Evolutionary conservation across 495 filamentous ascomycete species (phyloP).

Genomic region (Alectoria sarmentosa): DNA sequence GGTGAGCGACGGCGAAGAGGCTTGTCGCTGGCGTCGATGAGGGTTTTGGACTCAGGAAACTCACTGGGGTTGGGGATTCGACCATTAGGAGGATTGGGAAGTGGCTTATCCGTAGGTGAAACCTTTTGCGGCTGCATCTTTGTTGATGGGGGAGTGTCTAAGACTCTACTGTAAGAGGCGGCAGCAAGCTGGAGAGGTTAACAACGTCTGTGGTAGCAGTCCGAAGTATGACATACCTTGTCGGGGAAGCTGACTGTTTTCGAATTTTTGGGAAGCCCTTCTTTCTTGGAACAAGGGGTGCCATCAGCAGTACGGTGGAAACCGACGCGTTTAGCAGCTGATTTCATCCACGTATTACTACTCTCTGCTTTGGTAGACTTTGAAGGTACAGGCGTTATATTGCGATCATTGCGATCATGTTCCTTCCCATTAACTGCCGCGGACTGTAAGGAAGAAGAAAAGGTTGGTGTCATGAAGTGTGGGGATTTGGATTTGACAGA

Average conservation of each 20-base stretch:
- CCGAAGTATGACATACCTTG: constrained; percentile 19
- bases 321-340: constrained; percentile 26
- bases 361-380: constrained; percentile 15
- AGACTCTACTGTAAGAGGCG: background rate
- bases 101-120: constrained; percentile 25
- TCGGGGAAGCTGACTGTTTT: constrained; percentile 23
- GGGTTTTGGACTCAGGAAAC: constrained; percentile 17
- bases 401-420: no score
- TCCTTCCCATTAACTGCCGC: background rate
- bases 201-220: background rate
- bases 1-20: constrained; percentile 25
- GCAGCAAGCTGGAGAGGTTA: constrained; percentile 21
- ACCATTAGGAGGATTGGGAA: constrained; percentile 26
- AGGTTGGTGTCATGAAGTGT: constrained; percentile 29
- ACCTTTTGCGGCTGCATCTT: constrained; percentile 1
- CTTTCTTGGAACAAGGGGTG: constrained; percentile 25
- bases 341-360: constrained; percentile 17
- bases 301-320: constrained; percentile 18
- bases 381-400: constrained; percentile 14
- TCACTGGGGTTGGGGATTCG: constrained; percentile 11
- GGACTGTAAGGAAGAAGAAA: constrained; percentile 23
- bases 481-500: constrained; percentile 13
- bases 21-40: constrained; percentile 29
- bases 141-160: constrained; percentile 9
- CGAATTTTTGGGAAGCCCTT: background rate